Percentiles rank a stretch among this genome's conserved stretches.
Conservation (phyloP, 371 early-diverging fungal species). For the Lichtheimia ramosa region DNA sequence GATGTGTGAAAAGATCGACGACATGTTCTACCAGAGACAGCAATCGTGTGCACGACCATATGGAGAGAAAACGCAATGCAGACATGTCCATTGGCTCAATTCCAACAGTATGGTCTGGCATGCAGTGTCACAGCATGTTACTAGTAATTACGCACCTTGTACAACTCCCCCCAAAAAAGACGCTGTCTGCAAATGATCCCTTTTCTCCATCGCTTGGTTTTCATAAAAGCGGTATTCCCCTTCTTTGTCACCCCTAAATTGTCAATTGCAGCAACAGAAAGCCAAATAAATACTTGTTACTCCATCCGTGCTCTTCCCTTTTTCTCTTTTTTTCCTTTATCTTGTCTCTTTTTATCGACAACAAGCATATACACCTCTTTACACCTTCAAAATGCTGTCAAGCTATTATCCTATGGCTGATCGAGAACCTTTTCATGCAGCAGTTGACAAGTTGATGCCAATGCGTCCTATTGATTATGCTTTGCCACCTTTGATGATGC, state of each 20-base stretch:
- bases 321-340: background rate
- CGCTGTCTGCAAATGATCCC: no score
- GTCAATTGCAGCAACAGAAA: no score
- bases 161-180: background rate
- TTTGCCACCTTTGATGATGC: constrained; percentile 10
- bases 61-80: no score
- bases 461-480: background rate
- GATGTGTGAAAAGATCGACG: no score
- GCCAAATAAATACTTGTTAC: no score
- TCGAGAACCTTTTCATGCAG: background rate
- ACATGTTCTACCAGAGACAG: no score
- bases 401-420: background rate
- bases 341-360: background rate
- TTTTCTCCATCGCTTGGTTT: no score
- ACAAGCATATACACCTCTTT: no score
- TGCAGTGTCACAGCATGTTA: constrained; percentile 1
- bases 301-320: background rate
- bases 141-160: background rate
- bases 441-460: background rate
- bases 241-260: no score
- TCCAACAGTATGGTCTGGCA: background rate
- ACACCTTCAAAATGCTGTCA: background rate
- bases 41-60: no score
- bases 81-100: background rate
- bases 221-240: no score